Evolutionary conservation across 2,329 filamentous ascomycete species (phyloP).

Genomic region (Apiospora marii): DNA sequence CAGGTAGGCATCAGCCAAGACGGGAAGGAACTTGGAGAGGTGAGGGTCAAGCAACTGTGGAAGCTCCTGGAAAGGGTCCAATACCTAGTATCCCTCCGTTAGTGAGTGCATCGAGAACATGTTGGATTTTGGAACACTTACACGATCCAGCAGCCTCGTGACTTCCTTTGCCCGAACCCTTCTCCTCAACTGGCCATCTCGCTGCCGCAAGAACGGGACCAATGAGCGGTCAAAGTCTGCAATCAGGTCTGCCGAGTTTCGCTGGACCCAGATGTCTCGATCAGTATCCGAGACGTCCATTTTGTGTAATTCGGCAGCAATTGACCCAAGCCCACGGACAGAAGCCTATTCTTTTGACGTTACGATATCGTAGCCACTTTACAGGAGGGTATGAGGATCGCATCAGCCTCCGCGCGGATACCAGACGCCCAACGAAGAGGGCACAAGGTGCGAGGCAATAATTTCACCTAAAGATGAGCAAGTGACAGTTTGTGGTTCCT

Average conservation of each 20-base stretch:
- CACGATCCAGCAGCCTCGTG: constrained; percentile 54
- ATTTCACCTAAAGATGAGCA: no score
- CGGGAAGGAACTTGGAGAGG: constrained; percentile 77
- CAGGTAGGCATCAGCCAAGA: constrained; percentile 79
- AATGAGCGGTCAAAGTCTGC: constrained; percentile 64
- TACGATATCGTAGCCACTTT: background rate
- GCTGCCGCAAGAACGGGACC: constrained; percentile 59
- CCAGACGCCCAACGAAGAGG: background rate
- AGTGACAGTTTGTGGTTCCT: background rate
- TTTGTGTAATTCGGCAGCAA: background rate
- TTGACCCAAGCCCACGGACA: no score
- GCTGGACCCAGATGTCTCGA: constrained; percentile 68
- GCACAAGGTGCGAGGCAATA: background rate
- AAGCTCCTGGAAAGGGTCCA: constrained; percentile 94
- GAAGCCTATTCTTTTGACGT: background rate
- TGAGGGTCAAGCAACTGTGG: constrained; percentile 91
- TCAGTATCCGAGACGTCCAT: constrained; percentile 71
- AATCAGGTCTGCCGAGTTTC: constrained; percentile 65
- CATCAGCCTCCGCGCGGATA: background rate
- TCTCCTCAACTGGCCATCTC: constrained; percentile 56
- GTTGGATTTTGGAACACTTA: constrained; percentile 41
- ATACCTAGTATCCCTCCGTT: constrained; percentile 49
- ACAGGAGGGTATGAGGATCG: background rate
- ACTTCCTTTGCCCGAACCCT: constrained; percentile 60
- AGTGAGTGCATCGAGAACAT: constrained; percentile 26